These are phyloP conservation scores for Bonia amplexicaulis DNA, from an alignment of 176 grass and related monocot species.

Conservation along the genomic window DNA sequence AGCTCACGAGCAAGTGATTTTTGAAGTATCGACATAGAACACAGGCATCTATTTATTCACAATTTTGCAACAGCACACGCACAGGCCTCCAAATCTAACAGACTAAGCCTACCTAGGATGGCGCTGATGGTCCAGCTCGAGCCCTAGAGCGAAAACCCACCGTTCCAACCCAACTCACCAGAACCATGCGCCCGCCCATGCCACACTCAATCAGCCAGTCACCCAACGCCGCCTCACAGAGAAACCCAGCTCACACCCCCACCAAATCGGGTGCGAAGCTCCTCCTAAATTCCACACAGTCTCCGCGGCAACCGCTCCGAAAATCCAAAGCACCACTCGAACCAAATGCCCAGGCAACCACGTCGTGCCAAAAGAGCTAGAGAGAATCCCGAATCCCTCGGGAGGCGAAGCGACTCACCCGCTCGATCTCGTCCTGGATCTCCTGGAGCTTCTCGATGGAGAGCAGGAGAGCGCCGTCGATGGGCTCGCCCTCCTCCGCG, in stretches of 20 bases:
- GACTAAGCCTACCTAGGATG: not conserved
- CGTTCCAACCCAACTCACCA: not conserved
- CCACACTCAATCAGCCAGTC: not conserved
- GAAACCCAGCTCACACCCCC: not conserved
- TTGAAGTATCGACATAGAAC: not conserved
- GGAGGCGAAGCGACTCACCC: slow-evolving; percentile 24
- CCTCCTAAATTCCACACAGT: not conserved
- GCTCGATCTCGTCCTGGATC: slow-evolving; percentile 64
- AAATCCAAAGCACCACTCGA: not conserved
- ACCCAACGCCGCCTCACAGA: not conserved
- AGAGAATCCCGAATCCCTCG: too few species aligned
- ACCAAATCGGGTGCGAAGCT: not conserved
- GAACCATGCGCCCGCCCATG: not conserved
- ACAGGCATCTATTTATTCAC: not conserved
- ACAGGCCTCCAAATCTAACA: not conserved
- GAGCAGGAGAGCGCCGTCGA: slow-evolving; percentile 40
- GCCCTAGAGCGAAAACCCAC: not conserved
- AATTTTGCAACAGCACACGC: not conserved
- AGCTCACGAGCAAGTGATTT: not conserved
- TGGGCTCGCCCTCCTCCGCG: slow-evolving; percentile 21
- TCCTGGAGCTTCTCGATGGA: slow-evolving; percentile 64
- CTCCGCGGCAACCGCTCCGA: not conserved
- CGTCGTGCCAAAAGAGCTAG: not conserved
- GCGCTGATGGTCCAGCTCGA: not conserved
- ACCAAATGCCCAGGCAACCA: not conserved